phyloP scores from a whole-genome alignment of 1,284 basidiomycete genomes.

The Cryptococcus sp. region DNA sequence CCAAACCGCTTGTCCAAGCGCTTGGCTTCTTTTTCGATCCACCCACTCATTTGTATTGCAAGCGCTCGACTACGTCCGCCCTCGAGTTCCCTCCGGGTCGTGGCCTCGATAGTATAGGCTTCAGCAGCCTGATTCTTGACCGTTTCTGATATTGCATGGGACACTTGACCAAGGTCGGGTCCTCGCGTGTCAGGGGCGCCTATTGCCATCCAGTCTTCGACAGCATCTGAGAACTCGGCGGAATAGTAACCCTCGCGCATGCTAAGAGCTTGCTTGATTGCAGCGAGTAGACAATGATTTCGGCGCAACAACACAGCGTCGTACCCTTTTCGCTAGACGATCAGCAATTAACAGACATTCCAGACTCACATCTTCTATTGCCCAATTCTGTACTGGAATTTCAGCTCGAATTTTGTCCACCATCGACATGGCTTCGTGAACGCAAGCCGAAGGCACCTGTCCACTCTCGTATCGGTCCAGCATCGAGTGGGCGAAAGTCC shows the following conservation, averaged over 20 bases:
- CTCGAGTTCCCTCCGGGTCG: conserved; percentile 41
- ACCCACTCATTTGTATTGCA: conserved; percentile 73
- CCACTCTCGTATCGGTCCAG: conserved; percentile 84
- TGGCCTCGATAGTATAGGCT: conserved; percentile 69
- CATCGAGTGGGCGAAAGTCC: conserved; percentile 84
- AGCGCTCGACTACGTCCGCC: conserved; percentile 39
- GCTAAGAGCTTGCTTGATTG: conserved; percentile 28
- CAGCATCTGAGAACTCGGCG: conserved; percentile 68
- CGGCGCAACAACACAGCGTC: conserved; percentile 26
- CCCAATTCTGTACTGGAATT: conserved; percentile 73
- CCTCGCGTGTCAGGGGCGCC: conserved; percentile 59
- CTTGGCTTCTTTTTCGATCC: conserved; percentile 84
- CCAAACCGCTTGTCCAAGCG: conserved; percentile 75
- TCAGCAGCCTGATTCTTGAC: conserved; percentile 69
- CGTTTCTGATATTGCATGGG: conserved; percentile 68
- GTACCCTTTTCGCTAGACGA: conserved; percentile 27
- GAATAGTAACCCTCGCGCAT: conserved; percentile 52
- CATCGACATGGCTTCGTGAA: conserved; percentile 80
- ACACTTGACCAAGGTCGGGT: conserved; percentile 43
- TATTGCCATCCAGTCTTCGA: conserved; percentile 68
- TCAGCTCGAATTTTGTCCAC: conserved; percentile 72
- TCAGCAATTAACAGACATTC: conserved; percentile 6
- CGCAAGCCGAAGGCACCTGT: conserved; percentile 90
- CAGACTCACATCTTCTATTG: conserved; percentile 70
- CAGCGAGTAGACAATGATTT: conserved; percentile 32